A percentile compares a stretch with the other conserved stretches of the same genome.
Conservation (phyloP, 495 filamentous ascomycete genomes). For the Talaromyces wortmannii region DNA sequence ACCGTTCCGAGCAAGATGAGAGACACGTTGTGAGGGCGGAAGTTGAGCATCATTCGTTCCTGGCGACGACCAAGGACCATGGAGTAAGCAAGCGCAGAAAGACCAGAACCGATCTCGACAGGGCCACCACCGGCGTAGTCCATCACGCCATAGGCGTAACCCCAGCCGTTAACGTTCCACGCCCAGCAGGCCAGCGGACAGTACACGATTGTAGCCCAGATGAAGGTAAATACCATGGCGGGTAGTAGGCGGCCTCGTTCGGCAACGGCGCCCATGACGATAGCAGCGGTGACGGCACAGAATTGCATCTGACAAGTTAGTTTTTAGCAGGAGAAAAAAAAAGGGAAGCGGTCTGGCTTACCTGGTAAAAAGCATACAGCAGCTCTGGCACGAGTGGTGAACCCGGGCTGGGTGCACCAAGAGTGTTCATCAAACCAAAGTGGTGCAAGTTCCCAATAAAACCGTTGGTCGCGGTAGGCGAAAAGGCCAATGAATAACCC, state of each 20-base stretch:
- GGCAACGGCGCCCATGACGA: slow-evolving; percentile 85
- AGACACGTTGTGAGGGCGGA: slow-evolving; percentile 95
- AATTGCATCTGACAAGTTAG: slow-evolving; percentile 73
- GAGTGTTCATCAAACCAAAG: slow-evolving; percentile 59
- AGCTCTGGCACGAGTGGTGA: slow-evolving; percentile 56
- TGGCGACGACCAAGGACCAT: slow-evolving; percentile 93
- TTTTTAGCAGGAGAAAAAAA: neutral
- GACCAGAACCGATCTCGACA: slow-evolving; percentile 93
- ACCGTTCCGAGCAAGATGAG: slow-evolving; percentile 93
- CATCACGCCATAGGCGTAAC: slow-evolving; percentile 81
- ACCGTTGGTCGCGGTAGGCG: slow-evolving; percentile 53
- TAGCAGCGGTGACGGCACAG: slow-evolving; percentile 85
- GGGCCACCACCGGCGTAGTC: slow-evolving; percentile 97
- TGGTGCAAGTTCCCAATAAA: slow-evolving; percentile 61
- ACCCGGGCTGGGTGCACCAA: slow-evolving; percentile 56
- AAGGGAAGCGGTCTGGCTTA: slow-evolving; percentile 16
- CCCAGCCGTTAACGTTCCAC: slow-evolving; percentile 95
- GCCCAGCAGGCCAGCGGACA: slow-evolving; percentile 94
- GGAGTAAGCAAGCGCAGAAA: slow-evolving; percentile 90
- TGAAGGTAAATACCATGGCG: slow-evolving; percentile 90
- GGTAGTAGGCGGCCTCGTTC: slow-evolving; percentile 92
- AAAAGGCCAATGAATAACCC: slow-evolving; percentile 69
- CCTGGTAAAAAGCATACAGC: slow-evolving; percentile 64
- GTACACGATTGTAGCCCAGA: slow-evolving; percentile 97
- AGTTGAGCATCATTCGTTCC: slow-evolving; percentile 98